Base-by-base conservation (phyloP, 768 basidiomycete genomes). In the Agrocybe praecox region DNA sequence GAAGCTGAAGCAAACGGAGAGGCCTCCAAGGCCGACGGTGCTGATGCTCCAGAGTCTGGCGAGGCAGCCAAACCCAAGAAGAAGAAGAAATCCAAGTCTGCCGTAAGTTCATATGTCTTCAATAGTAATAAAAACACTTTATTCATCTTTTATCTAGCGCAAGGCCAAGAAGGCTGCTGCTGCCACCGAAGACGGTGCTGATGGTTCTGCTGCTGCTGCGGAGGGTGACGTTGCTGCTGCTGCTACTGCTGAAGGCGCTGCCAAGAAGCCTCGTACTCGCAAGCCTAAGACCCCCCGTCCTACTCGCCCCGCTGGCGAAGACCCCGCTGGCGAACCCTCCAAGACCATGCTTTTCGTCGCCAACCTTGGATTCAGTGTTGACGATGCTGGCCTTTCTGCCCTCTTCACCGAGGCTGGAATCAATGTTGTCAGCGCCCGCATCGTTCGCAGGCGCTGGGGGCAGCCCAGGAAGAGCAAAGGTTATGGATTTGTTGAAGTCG, bases 401-500 rank as follows among this genome's bases (percentile, higher is more conserved):
- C 79, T 97, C 65, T 98, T 99, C 81, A 90, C 86, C 50, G 90
- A 93, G 61, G 92, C 88, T 21, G 92, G 85, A 61, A 87, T 97
- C 76, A 77, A 74, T 42, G 91, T 96, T 62, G 79, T 82, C 68
- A 90, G 89, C 63, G 95, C 96, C 59, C 92, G 92, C 62, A 90
- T 99, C 61, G 93, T 98, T 65, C 87, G 88, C 69, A 83, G 88
- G 68, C 86, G 88, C 66, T 93, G 85, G 82, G 93, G 92, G 3
- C 83, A 85, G 43, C 89, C 89, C 67, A 84, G 89, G 72, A 90
- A 86, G 74, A 93, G 90, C 82, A 96, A 96, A 76, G 96, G 96
- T 55, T 98, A 96, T 73, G 96, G 94, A 51, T 99, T 99, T 68
- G 96, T 99, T 69, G 96, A 98, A 65, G 93, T 97, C 60, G 93